Percentiles rank a stretch among this genome's conserved stretches.
These are phyloP conservation scores for Torulaspora pretoriensis DNA, from an alignment of 1,139 yeast genomes.

Conservation along the genomic window DNA sequence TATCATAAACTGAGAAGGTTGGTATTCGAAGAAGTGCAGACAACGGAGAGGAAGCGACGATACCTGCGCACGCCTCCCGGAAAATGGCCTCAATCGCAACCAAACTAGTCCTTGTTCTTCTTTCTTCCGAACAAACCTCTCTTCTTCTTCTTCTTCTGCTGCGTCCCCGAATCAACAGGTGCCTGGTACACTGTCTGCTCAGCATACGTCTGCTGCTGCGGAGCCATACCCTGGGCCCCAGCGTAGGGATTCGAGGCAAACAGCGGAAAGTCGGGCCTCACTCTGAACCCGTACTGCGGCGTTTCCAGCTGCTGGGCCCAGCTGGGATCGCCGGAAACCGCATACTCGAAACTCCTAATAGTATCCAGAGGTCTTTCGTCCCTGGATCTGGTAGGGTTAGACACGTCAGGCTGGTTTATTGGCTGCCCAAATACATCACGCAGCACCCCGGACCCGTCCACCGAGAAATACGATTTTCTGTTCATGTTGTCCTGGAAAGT, in stretches of 20 bases:
- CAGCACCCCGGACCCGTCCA: conserved; percentile 37
- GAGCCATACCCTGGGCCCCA: conserved; percentile 21
- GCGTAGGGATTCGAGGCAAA: conserved; percentile 38
- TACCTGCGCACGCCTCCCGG: conserved; percentile 10
- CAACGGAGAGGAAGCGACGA: conserved; percentile 4
- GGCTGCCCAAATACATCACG: conserved; percentile 82
- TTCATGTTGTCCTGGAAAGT: conserved; percentile 33
- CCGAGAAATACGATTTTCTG: conserved; percentile 29
- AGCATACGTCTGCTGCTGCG: conserved; percentile 34
- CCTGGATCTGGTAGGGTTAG: conserved; percentile 87
- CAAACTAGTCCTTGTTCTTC: conserved; percentile 25
- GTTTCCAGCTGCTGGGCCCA: conserved; percentile 80
- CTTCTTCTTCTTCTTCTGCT: conserved; percentile 59
- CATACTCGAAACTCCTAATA: conserved; percentile 84
- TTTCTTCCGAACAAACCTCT: conserved; percentile 75
- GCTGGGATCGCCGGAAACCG: conserved; percentile 79
- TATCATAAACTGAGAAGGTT: background rate
- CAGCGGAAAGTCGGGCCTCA: conserved; percentile 52
- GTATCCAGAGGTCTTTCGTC: conserved; percentile 97
- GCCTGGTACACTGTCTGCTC: conserved; percentile 68
- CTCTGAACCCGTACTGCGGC: conserved; percentile 72
- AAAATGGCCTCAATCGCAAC: background rate
- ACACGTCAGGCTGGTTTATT: conserved; percentile 71
- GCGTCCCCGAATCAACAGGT: conserved; percentile 36
- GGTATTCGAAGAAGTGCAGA: background rate